These are phyloP conservation scores for Exophiala phaeomuriformis DNA, from an alignment of 2,329 filamentous ascomycete genomes.

Conservation along the genomic window DNA sequence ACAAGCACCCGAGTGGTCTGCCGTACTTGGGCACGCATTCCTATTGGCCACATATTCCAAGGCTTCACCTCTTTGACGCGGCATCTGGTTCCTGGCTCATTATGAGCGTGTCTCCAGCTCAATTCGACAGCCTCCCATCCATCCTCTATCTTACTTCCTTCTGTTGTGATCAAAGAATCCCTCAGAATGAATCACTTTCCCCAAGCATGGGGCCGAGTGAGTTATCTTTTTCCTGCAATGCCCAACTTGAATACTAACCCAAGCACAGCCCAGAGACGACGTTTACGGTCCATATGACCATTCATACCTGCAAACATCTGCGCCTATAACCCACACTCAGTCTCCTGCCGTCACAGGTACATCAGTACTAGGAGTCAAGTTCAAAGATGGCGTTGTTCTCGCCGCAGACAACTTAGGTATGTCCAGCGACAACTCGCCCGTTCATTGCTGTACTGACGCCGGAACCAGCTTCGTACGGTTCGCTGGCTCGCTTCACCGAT, in stretches of 20 bases:
- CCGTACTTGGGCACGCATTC: background rate
- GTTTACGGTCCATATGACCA: constrained; percentile 89
- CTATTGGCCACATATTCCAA: background rate
- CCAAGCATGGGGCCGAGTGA: constrained; percentile 59
- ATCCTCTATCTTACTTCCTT: background rate
- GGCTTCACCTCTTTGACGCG: constrained; percentile 5
- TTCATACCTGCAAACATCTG: constrained; percentile 65
- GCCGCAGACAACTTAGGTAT: constrained; percentile 92
- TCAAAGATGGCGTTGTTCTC: constrained; percentile 91
- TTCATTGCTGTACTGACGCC: constrained; percentile 1
- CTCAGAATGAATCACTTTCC: constrained; percentile 57
- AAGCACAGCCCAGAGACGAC: constrained; percentile 81
- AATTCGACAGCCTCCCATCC: constrained; percentile 15
- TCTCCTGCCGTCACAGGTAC: constrained; percentile 92
- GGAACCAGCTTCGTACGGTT: constrained; percentile 81
- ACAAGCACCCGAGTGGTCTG: background rate
- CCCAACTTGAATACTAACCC: constrained; percentile 26
- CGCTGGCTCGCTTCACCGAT: constrained; percentile 90
- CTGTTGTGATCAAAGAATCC: background rate
- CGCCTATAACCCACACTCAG: constrained; percentile 80
- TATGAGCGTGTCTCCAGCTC: background rate
- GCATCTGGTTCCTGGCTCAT: background rate
- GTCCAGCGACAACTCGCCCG: constrained; percentile 24
- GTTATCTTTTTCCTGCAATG: background rate
- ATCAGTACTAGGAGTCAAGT: constrained; percentile 91